Evolutionary conservation across 805 yeast genomes (phyloP), one percentile per base, ranked within the genome.

Genomic region (Pichia kluyveri): DNA sequence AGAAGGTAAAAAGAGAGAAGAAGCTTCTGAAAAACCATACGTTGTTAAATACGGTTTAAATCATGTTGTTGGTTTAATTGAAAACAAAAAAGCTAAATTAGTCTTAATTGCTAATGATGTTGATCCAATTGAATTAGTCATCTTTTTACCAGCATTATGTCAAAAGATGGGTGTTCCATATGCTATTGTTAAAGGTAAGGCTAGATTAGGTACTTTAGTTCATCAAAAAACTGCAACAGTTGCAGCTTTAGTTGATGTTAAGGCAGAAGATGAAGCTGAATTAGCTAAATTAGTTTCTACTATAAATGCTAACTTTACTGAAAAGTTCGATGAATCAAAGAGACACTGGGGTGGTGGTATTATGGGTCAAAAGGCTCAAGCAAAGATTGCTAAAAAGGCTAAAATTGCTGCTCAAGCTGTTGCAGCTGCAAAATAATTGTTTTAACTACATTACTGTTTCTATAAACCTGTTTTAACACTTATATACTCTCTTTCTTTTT

Each of bases 301-400:
- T 67, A 80, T 91, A 73, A 82, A 88, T 76, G 83, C 95, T 61
- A 89, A 88, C 93, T 91, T 84, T 76, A 71, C 74, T 64, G 96
- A 86, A 70, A 87, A 88, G 76, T 87, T 83, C 85, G 97, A 91
- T 69, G 97, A 93, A 64, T 68, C 79, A 70, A 91, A 95, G 82
- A 89, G 87, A 78, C 96, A 88, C 84, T 91, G 99, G 99, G 98
- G 98, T 81, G 99, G 99, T 81, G 99, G 99, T 81, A 69, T 88
- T 73, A 77, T 93, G 81, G 96, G 98, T 73, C 76, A 85, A 64
- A 93, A 91, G 80, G 88, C 97, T 67, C 80, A 79, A 67, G 93
- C 82, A 68, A 87, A 84, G 79, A 69, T 72, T 57, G 90, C 80
- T 63, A 87, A 86, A 83, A 82, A 72, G 68, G 83, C 80, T 59